phyloP scores from a whole-genome alignment of 805 yeast genomes.

The Zygoascus bituminiphila region DNA sequence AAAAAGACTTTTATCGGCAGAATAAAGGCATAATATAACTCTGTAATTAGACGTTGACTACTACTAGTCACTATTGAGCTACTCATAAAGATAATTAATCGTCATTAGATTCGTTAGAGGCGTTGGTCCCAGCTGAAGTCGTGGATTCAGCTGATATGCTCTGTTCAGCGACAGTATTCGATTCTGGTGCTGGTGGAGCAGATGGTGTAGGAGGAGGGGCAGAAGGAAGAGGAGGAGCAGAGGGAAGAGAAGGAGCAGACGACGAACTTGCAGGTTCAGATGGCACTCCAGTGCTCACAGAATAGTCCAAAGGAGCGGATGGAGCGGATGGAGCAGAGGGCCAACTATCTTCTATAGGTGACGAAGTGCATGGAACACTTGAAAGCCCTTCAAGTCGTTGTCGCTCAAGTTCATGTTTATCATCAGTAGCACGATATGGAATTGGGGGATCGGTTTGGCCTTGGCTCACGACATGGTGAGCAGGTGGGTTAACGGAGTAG shows the following conservation, averaged over 20 bases:
- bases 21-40: too few relatives aligned
- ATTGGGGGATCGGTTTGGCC: slow-evolving; percentile 6
- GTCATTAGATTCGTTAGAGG: not conserved
- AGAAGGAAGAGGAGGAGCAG: slow-evolving; percentile 1
- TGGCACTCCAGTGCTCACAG: not conserved
- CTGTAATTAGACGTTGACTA: too few relatives aligned
- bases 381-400: slow-evolving; percentile 32
- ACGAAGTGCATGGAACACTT: slow-evolving; percentile 30
- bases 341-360: not conserved
- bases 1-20: too few relatives aligned
- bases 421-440: slow-evolving; percentile 1
- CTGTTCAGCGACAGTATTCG: not conserved
- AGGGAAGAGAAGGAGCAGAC: not conserved
- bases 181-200: slow-evolving; percentile 1
- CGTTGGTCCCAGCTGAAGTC: too few relatives aligned
- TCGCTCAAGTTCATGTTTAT: slow-evolving; percentile 34
- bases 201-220: slow-evolving; percentile 3
- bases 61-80: not conserved
- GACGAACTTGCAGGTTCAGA: too few relatives aligned
- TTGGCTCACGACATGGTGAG: not conserved
- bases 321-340: slow-evolving; percentile 10
- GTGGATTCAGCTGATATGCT: too few relatives aligned
- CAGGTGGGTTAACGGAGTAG: not conserved
- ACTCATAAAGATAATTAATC: not conserved
- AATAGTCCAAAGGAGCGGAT: not conserved